Evolutionary conservation across 2,329 filamentous ascomycete species (phyloP), one percentile per base, ranked within the genome.

Genomic region (Raffaelea deltoideospora): DNA sequence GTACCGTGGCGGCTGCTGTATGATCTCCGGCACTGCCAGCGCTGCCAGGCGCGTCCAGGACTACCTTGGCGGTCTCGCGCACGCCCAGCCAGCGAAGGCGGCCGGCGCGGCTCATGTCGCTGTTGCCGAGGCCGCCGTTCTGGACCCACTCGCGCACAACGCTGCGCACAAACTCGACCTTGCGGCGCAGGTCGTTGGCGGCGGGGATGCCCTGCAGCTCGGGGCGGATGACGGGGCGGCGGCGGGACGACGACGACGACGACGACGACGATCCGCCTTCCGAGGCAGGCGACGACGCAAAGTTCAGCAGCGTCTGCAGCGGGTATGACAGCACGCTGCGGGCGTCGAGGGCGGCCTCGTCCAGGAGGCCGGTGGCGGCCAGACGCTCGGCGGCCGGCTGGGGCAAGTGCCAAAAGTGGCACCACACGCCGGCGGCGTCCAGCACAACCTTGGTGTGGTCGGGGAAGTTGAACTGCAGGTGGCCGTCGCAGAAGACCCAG

Each of bases 361-460:
- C 71, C 35, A 85, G 72, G n/a, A 73, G 70, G 38, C 78, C 76
- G 2, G 72, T 74, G 22, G 65, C 57, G 3, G 71, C 65, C 10
- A 88, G 68, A 28, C 74, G 68, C 44, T 72, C 63, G 3, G 79
- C 75, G 1, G 80, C 81, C 40, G 79, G 72, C n/a, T 73, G 61
- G 0, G 79, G 73, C 17, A 87, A 70, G 49, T 83, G 78, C 60
- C 81, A 81, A 51, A 86, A 84, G 51, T 83, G 79, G 46, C 80
- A 79, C 65, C 76, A 79, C 1, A 69, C 73, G n/a, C 79, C 82
- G 22, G 79, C 72, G 1, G 77, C 61, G 40, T 84, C 82, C 20
- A 90, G 60, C 11, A 88, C 78, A 37, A 90, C 71, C 58, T 90
- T 90, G 41, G 83, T 88, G 54, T 90, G 83, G 47, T 90, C 83